Evolutionary conservation across 345 rosid species (phyloP).

Genomic region (Conringia planisiliqua): DNA sequence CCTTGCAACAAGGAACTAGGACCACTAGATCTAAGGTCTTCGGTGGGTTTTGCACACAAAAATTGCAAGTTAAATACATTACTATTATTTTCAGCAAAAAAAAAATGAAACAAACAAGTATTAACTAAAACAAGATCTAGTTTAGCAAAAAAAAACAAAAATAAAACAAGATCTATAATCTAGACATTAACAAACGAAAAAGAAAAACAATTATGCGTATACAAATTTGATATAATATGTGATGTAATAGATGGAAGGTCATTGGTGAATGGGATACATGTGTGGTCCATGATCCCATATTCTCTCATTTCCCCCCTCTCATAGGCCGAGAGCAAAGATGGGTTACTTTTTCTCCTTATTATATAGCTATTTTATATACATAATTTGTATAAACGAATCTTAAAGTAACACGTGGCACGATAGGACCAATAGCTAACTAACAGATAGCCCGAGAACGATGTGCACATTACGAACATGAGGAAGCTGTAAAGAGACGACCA

Average conservation of each 20-base stretch:
- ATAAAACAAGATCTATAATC: neutral
- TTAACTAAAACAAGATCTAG: neutral
- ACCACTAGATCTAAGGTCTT: conserved; percentile 6
- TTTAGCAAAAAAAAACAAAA: neutral
- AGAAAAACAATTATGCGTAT: conserved; percentile 6
- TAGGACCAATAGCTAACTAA: neutral
- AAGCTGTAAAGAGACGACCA: neutral
- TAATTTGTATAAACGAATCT: neutral
- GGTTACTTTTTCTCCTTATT: neutral
- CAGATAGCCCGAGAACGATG: neutral
- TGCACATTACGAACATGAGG: neutral
- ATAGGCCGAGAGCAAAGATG: neutral
- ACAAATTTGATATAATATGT: neutral
- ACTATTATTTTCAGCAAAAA: neutral
- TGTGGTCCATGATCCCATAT: conserved; percentile 47
- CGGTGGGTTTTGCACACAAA: neutral
- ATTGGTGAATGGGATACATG: conserved; percentile 25
- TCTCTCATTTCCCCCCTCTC: neutral
- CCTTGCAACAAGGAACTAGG: neutral
- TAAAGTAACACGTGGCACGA: neutral
- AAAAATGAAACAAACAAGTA: neutral
- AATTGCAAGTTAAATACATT: neutral
- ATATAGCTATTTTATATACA: neutral
- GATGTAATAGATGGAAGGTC: conserved; percentile 2
- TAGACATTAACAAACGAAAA: conserved; percentile 5